phyloP scores from a whole-genome alignment of 2,329 filamentous ascomycete species.

The Aureobasidium melanogenum region DNA sequence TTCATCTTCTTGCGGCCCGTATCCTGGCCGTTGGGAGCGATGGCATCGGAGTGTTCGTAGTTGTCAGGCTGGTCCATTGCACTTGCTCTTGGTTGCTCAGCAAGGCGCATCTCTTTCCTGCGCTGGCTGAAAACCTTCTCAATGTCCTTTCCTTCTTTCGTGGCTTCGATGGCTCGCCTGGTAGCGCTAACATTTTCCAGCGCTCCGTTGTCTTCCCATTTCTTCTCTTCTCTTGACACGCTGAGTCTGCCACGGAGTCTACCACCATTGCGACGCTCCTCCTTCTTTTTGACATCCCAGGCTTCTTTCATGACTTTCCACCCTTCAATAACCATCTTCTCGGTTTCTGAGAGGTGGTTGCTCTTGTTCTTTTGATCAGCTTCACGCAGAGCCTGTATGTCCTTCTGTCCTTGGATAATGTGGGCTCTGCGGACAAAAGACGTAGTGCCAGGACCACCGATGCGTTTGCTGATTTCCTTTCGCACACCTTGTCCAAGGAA shows the following conservation, averaged over 20 bases:
- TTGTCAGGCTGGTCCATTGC: slow-evolving; percentile 20
- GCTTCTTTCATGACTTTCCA: slow-evolving; percentile 27
- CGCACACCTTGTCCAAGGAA: slow-evolving; percentile 78
- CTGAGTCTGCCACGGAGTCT: slow-evolving; percentile 18
- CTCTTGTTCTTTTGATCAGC: slow-evolving; percentile 13
- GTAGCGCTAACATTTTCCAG: slow-evolving; percentile 26
- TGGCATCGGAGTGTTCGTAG: background rate
- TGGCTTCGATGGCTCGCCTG: slow-evolving; percentile 19
- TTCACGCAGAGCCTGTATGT: slow-evolving; percentile 18
- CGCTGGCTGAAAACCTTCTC: slow-evolving; percentile 22
- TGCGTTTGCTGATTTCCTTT: slow-evolving; percentile 59
- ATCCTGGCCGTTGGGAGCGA: slow-evolving; percentile 9
- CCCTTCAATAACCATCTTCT: slow-evolving; percentile 19
- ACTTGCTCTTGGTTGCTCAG: slow-evolving; percentile 20
- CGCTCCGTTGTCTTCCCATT: slow-evolving; percentile 25
- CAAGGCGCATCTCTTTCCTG: slow-evolving; percentile 19
- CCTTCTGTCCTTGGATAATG: slow-evolving; percentile 24
- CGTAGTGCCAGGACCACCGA: slow-evolving; percentile 21
- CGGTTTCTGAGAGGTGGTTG: slow-evolving; percentile 16
- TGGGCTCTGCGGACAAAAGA: slow-evolving; percentile 22
- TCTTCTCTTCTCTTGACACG: slow-evolving; percentile 19
- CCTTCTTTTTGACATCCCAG: slow-evolving; percentile 22
- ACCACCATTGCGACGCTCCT: slow-evolving; percentile 16
- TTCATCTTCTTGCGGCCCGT: background rate
- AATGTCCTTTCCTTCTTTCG: slow-evolving; percentile 21